phyloP scores from a whole-genome alignment of 768 basidiomycete species.

The Tylopilus plumbeoviolaceoides region DNA sequence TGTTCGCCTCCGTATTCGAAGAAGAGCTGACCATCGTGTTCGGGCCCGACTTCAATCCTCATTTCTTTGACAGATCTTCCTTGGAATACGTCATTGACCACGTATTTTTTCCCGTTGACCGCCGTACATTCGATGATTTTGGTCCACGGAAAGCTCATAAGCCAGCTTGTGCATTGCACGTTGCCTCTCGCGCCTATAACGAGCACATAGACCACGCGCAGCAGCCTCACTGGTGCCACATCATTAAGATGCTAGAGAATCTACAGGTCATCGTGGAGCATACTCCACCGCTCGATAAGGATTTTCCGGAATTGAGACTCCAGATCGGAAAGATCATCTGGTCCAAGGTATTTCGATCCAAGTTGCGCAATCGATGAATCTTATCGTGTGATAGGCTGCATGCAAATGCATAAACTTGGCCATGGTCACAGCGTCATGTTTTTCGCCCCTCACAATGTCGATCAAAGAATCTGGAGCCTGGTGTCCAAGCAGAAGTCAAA shows the following conservation, averaged over 20 bases:
- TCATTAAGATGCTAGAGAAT: background rate
- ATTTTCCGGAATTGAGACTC: background rate
- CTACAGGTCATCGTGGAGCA: background rate
- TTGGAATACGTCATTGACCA: background rate
- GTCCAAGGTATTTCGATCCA: too few species aligned
- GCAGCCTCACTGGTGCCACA: background rate
- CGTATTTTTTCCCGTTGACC: background rate
- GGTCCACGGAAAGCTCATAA: background rate
- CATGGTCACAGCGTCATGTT: too few species aligned
- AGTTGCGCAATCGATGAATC: too few species aligned
- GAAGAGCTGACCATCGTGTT: background rate
- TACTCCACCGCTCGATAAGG: background rate
- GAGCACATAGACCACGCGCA: background rate
- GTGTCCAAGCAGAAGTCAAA: too few species aligned
- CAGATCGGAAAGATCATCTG: background rate
- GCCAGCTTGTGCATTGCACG: background rate
- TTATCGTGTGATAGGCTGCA: too few species aligned
- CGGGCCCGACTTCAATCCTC: background rate
- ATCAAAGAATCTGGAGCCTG: too few species aligned
- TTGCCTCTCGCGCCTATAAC: background rate
- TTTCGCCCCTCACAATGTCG: too few species aligned
- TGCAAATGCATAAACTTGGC: too few species aligned
- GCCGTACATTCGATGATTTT: background rate
- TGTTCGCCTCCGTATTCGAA: background rate
- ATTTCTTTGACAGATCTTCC: background rate